Evolutionary conservation across 2,329 filamentous ascomycete genomes (phyloP).

Genomic region (Alternaria sp.): DNA sequence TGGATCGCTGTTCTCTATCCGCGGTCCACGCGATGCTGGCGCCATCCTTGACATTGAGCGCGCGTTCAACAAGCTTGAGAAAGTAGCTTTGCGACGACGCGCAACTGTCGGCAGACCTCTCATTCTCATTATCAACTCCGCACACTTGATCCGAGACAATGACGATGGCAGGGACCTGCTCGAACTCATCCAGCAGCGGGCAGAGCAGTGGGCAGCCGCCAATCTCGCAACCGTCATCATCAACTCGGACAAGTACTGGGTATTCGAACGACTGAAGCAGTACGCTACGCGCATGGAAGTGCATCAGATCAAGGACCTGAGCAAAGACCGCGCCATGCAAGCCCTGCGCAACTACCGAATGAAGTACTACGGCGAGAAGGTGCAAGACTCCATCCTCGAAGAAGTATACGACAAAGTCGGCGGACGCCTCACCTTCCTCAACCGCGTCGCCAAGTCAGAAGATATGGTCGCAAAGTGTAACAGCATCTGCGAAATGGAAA

Average conservation of each 20-base stretch:
- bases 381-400: constrained; percentile 65
- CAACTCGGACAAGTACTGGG: constrained; percentile 98
- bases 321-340: constrained; percentile 75
- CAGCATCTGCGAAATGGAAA: constrained; percentile 72
- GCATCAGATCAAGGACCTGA: constrained; percentile 81
- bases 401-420: constrained; percentile 86
- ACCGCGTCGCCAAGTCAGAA: constrained; percentile 82
- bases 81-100: constrained; percentile 80
- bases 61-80: constrained; percentile 96
- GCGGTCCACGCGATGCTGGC: constrained; percentile 88
- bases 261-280: constrained; percentile 92
- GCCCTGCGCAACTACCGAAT: constrained; percentile 81
- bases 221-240: constrained; percentile 91
- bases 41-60: constrained; percentile 94
- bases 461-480: constrained; percentile 84
- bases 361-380: constrained; percentile 73
- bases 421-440: constrained; percentile 85
- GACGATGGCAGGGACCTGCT: constrained; percentile 92
- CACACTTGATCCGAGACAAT: constrained; percentile 88
- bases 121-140: constrained; percentile 92
- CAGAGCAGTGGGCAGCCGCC: constrained; percentile 93
- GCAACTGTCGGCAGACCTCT: constrained; percentile 70
- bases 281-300: constrained; percentile 95
- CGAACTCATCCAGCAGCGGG: constrained; percentile 92
- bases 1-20: constrained; percentile 92